phyloP scores from a whole-genome alignment of 2,329 filamentous ascomycete genomes.

The Thelonectria rubi region DNA sequence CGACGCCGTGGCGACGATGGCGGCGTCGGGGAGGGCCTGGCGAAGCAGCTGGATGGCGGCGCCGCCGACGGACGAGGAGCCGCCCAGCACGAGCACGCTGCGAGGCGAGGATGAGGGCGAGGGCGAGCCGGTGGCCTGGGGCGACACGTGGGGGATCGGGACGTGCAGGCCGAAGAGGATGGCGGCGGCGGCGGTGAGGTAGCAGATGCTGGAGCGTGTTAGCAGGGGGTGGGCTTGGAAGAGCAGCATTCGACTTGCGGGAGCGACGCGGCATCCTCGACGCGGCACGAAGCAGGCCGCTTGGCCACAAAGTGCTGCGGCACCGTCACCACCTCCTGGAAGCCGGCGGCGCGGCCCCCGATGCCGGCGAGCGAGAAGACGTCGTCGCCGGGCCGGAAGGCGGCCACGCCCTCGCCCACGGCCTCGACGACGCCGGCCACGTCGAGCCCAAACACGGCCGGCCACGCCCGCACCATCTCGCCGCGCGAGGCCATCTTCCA shows the following conservation, averaged over 20 bases:
- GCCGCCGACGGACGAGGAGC: constrained; percentile 31
- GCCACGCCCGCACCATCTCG: constrained; percentile 32
- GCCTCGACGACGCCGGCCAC: constrained; percentile 36
- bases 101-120: not conserved
- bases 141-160: constrained; percentile 30
- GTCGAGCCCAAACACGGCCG: constrained; percentile 33
- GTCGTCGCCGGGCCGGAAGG: constrained; percentile 50
- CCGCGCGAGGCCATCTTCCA: constrained; percentile 33
- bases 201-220: constrained; percentile 31
- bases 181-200: constrained; percentile 32
- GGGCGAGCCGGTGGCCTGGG: constrained; percentile 10
- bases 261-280: constrained; percentile 31
- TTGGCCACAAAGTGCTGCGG: constrained; percentile 33
- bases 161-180: constrained; percentile 32
- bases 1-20: constrained; percentile 29
- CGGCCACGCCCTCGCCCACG: constrained; percentile 33
- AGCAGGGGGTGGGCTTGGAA: constrained; percentile 10
- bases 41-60: constrained; percentile 36
- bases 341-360: constrained; percentile 31
- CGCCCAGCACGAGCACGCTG: constrained; percentile 35
- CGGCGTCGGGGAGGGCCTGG: constrained; percentile 25
- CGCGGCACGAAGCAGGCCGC: constrained; percentile 26
- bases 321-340: constrained; percentile 35
- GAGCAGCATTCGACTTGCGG: constrained; percentile 24
- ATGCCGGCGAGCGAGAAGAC: constrained; percentile 44